Conservation (phyloP, 495 filamentous ascomycete species). For the Niebla homalea region DNA sequence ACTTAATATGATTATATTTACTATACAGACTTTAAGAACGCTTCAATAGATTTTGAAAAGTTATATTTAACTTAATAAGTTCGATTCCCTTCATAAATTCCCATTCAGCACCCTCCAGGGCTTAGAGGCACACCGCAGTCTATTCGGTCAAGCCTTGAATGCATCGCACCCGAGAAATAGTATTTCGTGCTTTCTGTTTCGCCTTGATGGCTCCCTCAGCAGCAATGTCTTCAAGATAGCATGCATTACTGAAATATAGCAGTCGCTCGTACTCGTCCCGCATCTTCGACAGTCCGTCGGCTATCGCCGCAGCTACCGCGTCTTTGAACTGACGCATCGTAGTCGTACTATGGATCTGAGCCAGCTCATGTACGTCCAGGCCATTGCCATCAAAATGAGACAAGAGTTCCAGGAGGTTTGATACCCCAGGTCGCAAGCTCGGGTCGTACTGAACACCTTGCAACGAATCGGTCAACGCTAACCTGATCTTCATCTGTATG, state of each 20-base stretch:
- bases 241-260: slow-evolving; percentile 29
- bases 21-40: too few relatives aligned
- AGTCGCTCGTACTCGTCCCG: slow-evolving; percentile 47
- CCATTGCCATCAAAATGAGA: slow-evolving; percentile 43
- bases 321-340: slow-evolving; percentile 54
- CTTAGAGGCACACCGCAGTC: background rate
- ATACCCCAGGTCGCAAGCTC: slow-evolving; percentile 56
- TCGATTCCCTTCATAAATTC: too few relatives aligned
- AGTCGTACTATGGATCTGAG: slow-evolving; percentile 32
- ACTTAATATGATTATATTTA: too few relatives aligned
- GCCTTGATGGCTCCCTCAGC: slow-evolving; percentile 49
- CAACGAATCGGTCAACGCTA: slow-evolving; percentile 65
- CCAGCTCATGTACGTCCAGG: slow-evolving; percentile 41
- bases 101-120: slow-evolving; percentile 1
- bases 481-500: slow-evolving; percentile 53
- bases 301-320: slow-evolving; percentile 41
- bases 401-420: slow-evolving; percentile 71
- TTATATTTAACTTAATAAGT: too few relatives aligned
- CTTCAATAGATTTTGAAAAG: too few relatives aligned
- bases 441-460: slow-evolving; percentile 59
- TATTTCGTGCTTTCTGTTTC: slow-evolving; percentile 46
- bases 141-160: slow-evolving; percentile 39
- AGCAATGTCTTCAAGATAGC: slow-evolving; percentile 45
- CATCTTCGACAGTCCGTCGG: slow-evolving; percentile 39
- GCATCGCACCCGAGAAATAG: slow-evolving; percentile 49